Base-by-base conservation (phyloP, 2,329 filamentous ascomycete species). In the Epichloe bromicola region DNA sequence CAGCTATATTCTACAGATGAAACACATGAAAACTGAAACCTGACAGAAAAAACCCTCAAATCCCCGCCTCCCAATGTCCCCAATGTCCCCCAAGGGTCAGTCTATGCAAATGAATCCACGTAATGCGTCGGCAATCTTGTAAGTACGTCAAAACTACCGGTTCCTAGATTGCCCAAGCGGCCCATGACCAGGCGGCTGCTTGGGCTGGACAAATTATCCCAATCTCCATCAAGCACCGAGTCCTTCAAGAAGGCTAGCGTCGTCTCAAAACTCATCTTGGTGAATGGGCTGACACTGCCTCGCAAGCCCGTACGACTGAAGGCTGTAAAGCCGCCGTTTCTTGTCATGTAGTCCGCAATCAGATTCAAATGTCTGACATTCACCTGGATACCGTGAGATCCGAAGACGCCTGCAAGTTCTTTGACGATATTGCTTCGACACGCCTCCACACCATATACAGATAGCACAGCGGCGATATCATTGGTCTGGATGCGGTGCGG, bases 251-350 rank as follows among this genome's bases (percentile, higher is more conserved):
- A 96, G 1, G 86, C 84, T 39, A 97, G 79, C 2, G 93, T 98
- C 4, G 93, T 98, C 77, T 98, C 93, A 71, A 97, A 98, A 67
- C 88, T 95, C 91, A 97, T 97, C 77, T 97, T 97, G 70, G 93
- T 91, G 60, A 98, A 91, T 0, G 93, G 89, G 58, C 84, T 90
- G 30, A 91, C 84, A 61, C 88, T 90, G 57, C 86, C 83, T 63
- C 82, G 83, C 54, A 98, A 74, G 1, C 91, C 93, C 63, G 87
- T 94, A 46, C 93, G 85, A 69, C 88, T 95, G 72, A 98, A 98
- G 1, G 93, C 84, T 46, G 83, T 86, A 71, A 94, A 98, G 2
- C 81, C 83, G 57, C 93, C 93, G 53, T 83, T 84, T 49, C 91
- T 80, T n/a, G 93, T 98, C 93, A 98, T 98, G 67, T 88, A 88